These are phyloP conservation scores for Cicer arietinum DNA, from an alignment of 306 rosid species.

Conservation along the genomic window DNA sequence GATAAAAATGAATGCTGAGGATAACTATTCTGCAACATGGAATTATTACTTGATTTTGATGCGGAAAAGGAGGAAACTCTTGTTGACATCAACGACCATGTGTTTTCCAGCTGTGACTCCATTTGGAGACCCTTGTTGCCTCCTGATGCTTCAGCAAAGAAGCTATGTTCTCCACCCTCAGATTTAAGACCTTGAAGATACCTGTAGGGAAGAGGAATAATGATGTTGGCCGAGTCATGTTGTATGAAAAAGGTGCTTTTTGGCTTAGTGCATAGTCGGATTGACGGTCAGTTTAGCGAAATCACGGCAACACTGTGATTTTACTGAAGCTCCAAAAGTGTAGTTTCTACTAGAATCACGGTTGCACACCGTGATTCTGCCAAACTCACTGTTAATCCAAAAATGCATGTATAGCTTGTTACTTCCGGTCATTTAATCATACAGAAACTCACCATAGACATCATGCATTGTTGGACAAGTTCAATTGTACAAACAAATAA, in stretches of 20 bases:
- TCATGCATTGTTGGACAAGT: neutral
- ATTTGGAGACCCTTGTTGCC: conserved; percentile 49
- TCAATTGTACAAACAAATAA: conserved; percentile 2
- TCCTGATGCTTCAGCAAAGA: conserved; percentile 48
- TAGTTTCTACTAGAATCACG: too few species aligned
- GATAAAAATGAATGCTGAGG: conserved; percentile 51
- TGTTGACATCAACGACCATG: conserved; percentile 51
- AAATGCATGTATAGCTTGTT: neutral
- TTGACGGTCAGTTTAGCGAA: too few species aligned
- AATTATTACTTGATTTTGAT: conserved; percentile 41
- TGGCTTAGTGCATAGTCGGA: neutral
- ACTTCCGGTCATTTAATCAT: conserved; percentile 3
- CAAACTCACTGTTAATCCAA: too few species aligned
- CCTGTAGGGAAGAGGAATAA: conserved; percentile 37
- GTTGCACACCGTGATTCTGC: too few species aligned
- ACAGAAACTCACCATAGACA: neutral
- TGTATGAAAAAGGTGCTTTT: neutral
- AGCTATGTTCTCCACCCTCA: conserved; percentile 47
- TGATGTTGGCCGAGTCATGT: neutral
- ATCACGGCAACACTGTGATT: too few species aligned
- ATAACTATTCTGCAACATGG: conserved; percentile 49
- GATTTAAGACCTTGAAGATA: conserved; percentile 50
- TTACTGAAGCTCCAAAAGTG: too few species aligned
- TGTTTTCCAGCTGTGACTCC: conserved; percentile 48
- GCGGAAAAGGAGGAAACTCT: conserved; percentile 47